These are phyloP conservation scores for Rhodomyrtus psidioides DNA, from an alignment of 441 rosid species.

Conservation along the genomic window DNA sequence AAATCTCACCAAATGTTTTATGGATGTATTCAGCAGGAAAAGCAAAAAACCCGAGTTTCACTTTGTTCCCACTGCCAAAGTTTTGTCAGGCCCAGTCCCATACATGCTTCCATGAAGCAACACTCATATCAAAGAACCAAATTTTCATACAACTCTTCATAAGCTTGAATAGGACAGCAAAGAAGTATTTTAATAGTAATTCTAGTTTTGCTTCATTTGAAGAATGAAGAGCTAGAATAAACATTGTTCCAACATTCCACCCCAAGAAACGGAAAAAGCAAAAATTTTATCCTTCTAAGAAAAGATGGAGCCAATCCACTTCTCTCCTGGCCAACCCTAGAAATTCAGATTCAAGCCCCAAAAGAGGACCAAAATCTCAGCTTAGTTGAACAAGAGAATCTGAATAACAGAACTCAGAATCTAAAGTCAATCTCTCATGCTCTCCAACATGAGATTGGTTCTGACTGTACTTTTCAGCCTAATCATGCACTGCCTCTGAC, in stretches of 20 bases:
- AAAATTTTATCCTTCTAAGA: neutral
- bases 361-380: neutral
- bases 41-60: neutral
- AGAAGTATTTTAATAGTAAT: neutral
- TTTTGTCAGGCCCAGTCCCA: neutral
- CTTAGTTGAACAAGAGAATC: neutral
- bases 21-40: neutral
- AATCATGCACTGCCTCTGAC: neutral
- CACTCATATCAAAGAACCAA: neutral
- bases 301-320: neutral
- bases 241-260: neutral
- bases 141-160: neutral
- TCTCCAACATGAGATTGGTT: neutral
- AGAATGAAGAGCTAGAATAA: neutral
- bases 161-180: neutral
- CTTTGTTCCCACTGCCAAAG: neutral
- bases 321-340: neutral
- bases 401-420: neutral
- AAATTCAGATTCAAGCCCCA: neutral
- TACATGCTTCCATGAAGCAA: neutral
- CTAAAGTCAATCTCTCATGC: neutral
- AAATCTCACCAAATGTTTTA: constrained; percentile 1
- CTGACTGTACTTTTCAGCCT: neutral
- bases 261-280: neutral
- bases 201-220: neutral